Evolutionary conservation across 1,284 basidiomycete genomes (phyloP), one percentile per base, ranked within the genome.

Genomic region (Cutaneotrichosporon sp.): DNA sequence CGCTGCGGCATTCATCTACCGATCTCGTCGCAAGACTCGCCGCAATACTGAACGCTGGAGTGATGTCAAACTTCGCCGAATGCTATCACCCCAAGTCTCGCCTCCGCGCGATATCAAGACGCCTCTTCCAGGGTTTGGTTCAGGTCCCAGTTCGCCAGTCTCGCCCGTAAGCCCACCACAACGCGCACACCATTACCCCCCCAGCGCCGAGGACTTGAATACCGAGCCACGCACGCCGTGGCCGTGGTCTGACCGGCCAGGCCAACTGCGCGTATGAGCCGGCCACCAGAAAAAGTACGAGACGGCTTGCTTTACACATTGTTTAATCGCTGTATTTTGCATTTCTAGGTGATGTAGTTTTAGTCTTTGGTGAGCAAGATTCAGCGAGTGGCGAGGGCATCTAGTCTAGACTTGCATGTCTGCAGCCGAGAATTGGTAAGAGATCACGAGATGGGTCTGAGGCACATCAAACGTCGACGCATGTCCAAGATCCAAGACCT

Each of bases 21-120:
- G 30, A 5, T 18, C 26, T 16, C 51, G 51, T 18, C 51, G 51
- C 51, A 53, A n/a, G 51, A 53, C 51, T 4, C 13, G 51, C 5
- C 30, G 30, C 31, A 16, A 32, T 14, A 53, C 51, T 6, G 31
- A 31, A 7, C 51, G 51, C 30, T 53, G 51, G 51, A 34, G 31
- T 31, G 51, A 53, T 31, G 18, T 53, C 51, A 53, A 53, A 30
- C 51, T 53, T 2, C 31, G 51, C 30, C 51, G 51, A 31, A 31
- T 53, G 30, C 31, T 53, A 3, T 31, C 26, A 4, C 51, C 51
- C 16, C 30, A 53, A 30, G 14, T 50, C 4, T 53, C 51, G 51
- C 51, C 51, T 2, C 51, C 51, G 30, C 51, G 51, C 31, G 51
- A 53, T 10, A 31, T 53, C 51, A 53, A 53, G 51, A 31, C 31